Percentiles rank a stretch among this genome's conserved stretches.
Evolutionary conservation across 2,329 filamentous ascomycete species (phyloP).

Genomic region (Sporothrix pallida): DNA sequence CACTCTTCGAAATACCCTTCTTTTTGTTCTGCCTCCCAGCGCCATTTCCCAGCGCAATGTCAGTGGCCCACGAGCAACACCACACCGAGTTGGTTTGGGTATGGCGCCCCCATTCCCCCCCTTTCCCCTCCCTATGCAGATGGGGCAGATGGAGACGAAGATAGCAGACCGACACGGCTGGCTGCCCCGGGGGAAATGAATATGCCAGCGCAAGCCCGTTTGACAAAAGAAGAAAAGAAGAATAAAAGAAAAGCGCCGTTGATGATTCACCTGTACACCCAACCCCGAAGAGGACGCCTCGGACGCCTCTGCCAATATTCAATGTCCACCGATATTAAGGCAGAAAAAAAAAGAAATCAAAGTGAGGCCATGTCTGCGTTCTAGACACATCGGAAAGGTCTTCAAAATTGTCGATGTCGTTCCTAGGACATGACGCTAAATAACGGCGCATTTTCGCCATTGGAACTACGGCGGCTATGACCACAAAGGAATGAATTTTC

Average conservation of each 20-base stretch:
- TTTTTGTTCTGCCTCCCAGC: background rate
- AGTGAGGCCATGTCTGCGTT: background rate
- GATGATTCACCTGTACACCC: background rate
- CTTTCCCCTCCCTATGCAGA: constrained; percentile 1
- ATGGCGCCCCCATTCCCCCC: background rate
- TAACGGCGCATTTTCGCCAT: constrained; percentile 21
- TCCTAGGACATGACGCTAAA: constrained; percentile 17
- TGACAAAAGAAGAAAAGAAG: background rate
- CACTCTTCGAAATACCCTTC: background rate
- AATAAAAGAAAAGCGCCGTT: background rate
- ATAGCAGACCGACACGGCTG: constrained; percentile 20
- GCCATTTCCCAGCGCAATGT: background rate
- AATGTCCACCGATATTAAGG: constrained; percentile 2
- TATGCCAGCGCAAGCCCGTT: too few relatives aligned
- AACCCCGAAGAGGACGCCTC: too few relatives aligned
- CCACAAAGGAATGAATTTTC: background rate
- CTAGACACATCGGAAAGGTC: background rate
- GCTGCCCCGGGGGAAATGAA: background rate
- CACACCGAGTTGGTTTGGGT: constrained; percentile 30
- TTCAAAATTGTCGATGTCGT: constrained; percentile 6
- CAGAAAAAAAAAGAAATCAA: background rate
- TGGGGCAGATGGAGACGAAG: background rate
- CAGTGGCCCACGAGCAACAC: background rate
- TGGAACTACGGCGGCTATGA: constrained; percentile 1
- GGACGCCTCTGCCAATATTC: too few relatives aligned